A percentile compares a stretch with the other conserved stretches of the same genome.
These are phyloP conservation scores for Apiosordaria backusii DNA, from an alignment of 495 filamentous ascomycete genomes.

Conservation along the genomic window DNA sequence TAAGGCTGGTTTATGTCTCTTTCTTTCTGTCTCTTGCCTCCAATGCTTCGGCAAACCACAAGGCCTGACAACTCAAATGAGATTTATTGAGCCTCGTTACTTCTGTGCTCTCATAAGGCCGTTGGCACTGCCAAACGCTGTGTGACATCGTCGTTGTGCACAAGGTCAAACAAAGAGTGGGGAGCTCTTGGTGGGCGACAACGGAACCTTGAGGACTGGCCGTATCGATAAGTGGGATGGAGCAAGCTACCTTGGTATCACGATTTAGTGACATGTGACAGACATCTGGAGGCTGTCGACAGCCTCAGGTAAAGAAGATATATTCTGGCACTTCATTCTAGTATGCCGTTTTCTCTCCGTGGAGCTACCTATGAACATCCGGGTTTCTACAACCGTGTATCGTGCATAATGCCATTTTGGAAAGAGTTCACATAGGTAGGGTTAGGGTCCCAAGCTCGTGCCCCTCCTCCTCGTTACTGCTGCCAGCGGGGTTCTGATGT, in stretches of 20 bases:
- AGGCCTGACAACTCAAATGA: background rate
- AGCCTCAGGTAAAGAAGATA: no score
- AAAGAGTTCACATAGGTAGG: no score
- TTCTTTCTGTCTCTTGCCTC: background rate
- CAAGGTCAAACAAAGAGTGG: background rate
- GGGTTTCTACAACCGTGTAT: no score
- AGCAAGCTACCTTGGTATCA: background rate
- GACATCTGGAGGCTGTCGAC: no score
- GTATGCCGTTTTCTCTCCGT: no score
- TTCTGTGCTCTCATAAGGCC: background rate
- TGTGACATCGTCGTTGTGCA: background rate
- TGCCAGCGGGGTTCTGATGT: no score
- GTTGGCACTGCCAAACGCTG: background rate
- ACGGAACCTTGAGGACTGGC: slow-evolving; percentile 8
- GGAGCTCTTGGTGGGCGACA: background rate
- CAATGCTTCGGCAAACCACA: background rate
- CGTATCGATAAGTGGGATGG: background rate
- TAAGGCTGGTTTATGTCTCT: background rate
- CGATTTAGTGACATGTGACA: no score
- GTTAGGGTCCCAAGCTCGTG: background rate
- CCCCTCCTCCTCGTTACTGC: background rate
- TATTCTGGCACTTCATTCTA: no score
- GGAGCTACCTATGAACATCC: no score
- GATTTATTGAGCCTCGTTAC: background rate
- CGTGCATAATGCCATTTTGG: no score